Conservation (phyloP, 768 basidiomycete species). For the Heimioporus sp. region DNA sequence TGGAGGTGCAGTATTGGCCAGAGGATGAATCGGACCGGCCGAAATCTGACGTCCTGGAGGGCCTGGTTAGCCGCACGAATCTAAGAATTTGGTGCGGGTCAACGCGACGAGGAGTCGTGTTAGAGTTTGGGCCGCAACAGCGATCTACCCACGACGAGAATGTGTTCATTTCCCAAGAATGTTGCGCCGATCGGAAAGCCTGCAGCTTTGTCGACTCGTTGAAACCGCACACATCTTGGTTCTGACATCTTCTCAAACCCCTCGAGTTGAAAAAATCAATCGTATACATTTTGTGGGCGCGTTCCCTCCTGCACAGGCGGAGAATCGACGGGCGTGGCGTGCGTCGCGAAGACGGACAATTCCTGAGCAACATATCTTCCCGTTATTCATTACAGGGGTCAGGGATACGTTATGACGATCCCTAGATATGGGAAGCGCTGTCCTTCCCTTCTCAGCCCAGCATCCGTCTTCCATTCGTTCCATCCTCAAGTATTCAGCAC, state of each 20-base stretch:
- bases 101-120: not conserved
- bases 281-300: not conserved
- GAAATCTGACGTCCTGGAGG: too few relatives aligned
- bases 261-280: too few relatives aligned
- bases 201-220: not conserved
- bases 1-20: not conserved
- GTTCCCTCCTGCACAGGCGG: constrained; percentile 16
- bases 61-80: too few relatives aligned
- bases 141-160: constrained; percentile 14
- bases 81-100: too few relatives aligned
- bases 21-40: not conserved
- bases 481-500: constrained; percentile 20
- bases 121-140: constrained; percentile 4
- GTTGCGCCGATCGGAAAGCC: constrained; percentile 10
- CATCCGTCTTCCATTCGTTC: not conserved
- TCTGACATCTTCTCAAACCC: too few relatives aligned
- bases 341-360: constrained; percentile 8
- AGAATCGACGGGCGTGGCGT: constrained; percentile 10
- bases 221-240: too few relatives aligned
- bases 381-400: constrained; percentile 11
- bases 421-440: not conserved
- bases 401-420: constrained; percentile 10
- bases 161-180: constrained; percentile 6
- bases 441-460: constrained; percentile 1
- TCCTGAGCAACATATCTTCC: constrained; percentile 15